Percentiles rank a stretch among this genome's conserved stretches.
These are phyloP conservation scores for Anastatica hierochuntica DNA, from an alignment of 345 rosid species.

Conservation along the genomic window DNA sequence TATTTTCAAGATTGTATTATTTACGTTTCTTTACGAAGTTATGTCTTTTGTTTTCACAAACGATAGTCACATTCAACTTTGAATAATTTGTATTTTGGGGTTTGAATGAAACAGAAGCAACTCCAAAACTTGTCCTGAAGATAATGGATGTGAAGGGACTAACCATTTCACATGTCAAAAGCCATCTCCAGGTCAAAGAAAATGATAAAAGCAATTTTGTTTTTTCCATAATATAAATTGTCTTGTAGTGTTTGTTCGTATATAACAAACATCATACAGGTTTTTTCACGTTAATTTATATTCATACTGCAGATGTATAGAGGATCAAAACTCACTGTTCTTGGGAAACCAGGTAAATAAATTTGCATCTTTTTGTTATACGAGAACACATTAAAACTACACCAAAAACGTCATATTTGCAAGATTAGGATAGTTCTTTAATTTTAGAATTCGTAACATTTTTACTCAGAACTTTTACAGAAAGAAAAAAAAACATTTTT, in stretches of 20 bases:
- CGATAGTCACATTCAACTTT: too few species aligned
- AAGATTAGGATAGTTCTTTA: slow-evolving; percentile 2
- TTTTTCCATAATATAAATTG: neutral
- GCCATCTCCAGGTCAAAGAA: slow-evolving; percentile 82
- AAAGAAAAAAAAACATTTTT: neutral
- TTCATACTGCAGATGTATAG: slow-evolving; percentile 61
- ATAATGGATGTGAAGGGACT: slow-evolving; percentile 97
- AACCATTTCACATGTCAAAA: slow-evolving; percentile 95
- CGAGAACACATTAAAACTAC: neutral
- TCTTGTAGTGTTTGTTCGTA: neutral
- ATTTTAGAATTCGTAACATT: neutral
- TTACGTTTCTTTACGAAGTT: too few species aligned
- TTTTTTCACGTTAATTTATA: too few species aligned
- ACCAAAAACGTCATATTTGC: neutral
- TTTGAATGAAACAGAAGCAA: slow-evolving; percentile 55
- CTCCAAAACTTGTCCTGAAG: slow-evolving; percentile 95
- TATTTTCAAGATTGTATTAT: neutral
- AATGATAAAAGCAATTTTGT: neutral
- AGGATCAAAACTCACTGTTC: slow-evolving; percentile 61
- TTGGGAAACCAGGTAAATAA: slow-evolving; percentile 53
- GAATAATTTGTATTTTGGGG: neutral
- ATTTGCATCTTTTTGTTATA: neutral
- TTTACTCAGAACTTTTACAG: slow-evolving; percentile 26
- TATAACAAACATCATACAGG: slow-evolving; percentile 18
- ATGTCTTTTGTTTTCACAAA: too few species aligned